These are phyloP conservation scores for Curvularia lunata DNA, from an alignment of 2,329 filamentous ascomycete species.

Conservation along the genomic window DNA sequence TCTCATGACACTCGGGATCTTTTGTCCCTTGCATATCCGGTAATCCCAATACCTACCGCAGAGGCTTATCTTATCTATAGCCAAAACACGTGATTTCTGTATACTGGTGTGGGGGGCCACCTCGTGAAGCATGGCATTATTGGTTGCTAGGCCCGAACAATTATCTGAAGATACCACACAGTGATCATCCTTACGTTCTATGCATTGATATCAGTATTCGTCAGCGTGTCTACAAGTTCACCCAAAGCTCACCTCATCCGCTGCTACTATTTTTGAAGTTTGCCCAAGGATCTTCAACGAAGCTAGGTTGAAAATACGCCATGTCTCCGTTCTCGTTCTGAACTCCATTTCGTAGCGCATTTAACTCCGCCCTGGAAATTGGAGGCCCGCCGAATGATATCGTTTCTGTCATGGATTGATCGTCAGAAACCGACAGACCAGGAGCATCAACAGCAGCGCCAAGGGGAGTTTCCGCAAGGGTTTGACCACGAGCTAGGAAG, in stretches of 20 bases:
- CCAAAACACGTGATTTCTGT: not conserved
- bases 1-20: not conserved
- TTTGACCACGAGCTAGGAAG: constrained; percentile 41
- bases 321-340: constrained; percentile 64
- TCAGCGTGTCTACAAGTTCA: not conserved
- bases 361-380: constrained; percentile 39
- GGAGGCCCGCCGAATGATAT: constrained; percentile 41
- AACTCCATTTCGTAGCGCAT: constrained; percentile 50
- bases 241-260: constrained; percentile 1
- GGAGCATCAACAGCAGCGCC: not conserved
- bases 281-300: constrained; percentile 76
- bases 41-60: not conserved
- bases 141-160: not conserved
- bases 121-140: not conserved
- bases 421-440: not conserved
- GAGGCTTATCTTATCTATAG: not conserved
- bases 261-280: constrained; percentile 12
- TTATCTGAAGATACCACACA: not conserved
- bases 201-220: not conserved
- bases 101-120: not conserved
- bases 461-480: constrained; percentile 29
- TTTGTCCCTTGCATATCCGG: not conserved
- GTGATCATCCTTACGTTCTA: not conserved
- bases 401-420: constrained; percentile 18
- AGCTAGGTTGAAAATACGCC: constrained; percentile 72